These are phyloP conservation scores for Gelatoporia subvermispora DNA, from an alignment of 768 basidiomycete genomes.

Conservation along the genomic window DNA sequence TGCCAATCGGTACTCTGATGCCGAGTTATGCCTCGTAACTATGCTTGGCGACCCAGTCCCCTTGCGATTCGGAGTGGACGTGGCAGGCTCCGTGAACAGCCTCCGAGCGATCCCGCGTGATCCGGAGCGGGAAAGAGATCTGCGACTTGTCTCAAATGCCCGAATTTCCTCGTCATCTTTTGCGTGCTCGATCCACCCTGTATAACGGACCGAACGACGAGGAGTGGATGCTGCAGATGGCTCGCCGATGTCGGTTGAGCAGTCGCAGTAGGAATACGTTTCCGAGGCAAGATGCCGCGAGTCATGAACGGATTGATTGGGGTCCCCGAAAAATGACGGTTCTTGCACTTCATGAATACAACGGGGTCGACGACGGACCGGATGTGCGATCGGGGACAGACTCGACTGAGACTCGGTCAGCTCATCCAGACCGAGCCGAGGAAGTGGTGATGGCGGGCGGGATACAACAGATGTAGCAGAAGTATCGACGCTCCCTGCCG, in stretches of 20 bases:
- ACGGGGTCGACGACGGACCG: constrained; percentile 20
- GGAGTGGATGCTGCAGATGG: constrained; percentile 8
- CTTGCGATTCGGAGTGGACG: not conserved
- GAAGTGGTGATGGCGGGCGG: constrained; percentile 13
- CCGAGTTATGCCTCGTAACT: constrained; percentile 31
- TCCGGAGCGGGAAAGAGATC: not conserved
- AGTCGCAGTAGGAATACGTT: constrained; percentile 16
- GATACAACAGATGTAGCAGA: constrained; percentile 21
- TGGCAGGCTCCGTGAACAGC: not conserved
- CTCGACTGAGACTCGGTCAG: constrained; percentile 3
- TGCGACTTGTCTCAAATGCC: constrained; percentile 37
- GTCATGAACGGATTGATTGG: constrained; percentile 2
- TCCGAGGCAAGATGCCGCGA: constrained; percentile 5
- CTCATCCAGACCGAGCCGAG: constrained; percentile 4
- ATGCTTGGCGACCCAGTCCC: constrained; percentile 5
- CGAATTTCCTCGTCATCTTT: constrained; percentile 49
- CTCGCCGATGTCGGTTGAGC: constrained; percentile 6
- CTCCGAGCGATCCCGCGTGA: no score
- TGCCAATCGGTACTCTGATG: constrained; percentile 41
- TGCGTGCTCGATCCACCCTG: constrained; percentile 50
- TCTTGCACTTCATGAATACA: constrained; percentile 56
- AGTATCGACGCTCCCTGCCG: constrained; percentile 31
- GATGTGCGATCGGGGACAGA: constrained; percentile 9
- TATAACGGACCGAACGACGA: constrained; percentile 36
- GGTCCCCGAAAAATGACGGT: constrained; percentile 23